phyloP scores from a whole-genome alignment of 495 filamentous ascomycete genomes.

The Penicillium cataractarum region DNA sequence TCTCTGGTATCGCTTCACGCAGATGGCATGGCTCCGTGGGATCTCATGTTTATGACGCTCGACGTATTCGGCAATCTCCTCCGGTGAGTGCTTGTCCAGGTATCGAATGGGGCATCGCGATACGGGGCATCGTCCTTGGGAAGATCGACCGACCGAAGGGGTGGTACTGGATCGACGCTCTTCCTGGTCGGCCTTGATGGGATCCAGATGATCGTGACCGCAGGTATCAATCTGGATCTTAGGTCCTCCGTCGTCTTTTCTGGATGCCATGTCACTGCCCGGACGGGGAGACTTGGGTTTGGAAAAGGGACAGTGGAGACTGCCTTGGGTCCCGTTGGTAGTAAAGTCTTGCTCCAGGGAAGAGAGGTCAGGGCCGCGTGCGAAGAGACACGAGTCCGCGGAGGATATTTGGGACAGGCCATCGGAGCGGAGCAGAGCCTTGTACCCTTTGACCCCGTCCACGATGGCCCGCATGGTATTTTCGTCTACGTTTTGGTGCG shows the following conservation, averaged over 20 bases:
- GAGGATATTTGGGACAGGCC: constrained; percentile 29
- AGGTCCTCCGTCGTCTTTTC: constrained; percentile 29
- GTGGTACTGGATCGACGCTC: constrained; percentile 43
- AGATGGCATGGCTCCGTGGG: constrained; percentile 86
- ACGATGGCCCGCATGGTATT: constrained; percentile 40
- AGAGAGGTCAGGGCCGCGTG: constrained; percentile 40
- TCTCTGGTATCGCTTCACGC: constrained; percentile 81
- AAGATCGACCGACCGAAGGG: constrained; percentile 51
- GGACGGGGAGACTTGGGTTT: constrained; percentile 35
- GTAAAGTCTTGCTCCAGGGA: constrained; percentile 52
- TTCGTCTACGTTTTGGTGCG: constrained; percentile 50
- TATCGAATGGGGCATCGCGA: constrained; percentile 86
- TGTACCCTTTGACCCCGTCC: constrained; percentile 46
- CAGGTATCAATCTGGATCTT: constrained; percentile 38
- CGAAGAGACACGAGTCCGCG: constrained; percentile 43
- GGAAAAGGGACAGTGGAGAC: constrained; percentile 50
- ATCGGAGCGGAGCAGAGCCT: constrained; percentile 40
- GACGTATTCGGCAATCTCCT: constrained; percentile 88
- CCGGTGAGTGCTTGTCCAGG: constrained; percentile 84
- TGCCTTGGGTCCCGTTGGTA: constrained; percentile 47
- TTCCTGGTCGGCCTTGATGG: constrained; percentile 49
- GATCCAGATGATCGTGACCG: constrained; percentile 45
- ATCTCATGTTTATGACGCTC: constrained; percentile 92
- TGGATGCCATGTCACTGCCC: constrained; percentile 34
- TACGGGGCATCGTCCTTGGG: constrained; percentile 73